Evolutionary conservation across 495 filamentous ascomycete species (phyloP).

Genomic region (Elasticomyces elasticus): DNA sequence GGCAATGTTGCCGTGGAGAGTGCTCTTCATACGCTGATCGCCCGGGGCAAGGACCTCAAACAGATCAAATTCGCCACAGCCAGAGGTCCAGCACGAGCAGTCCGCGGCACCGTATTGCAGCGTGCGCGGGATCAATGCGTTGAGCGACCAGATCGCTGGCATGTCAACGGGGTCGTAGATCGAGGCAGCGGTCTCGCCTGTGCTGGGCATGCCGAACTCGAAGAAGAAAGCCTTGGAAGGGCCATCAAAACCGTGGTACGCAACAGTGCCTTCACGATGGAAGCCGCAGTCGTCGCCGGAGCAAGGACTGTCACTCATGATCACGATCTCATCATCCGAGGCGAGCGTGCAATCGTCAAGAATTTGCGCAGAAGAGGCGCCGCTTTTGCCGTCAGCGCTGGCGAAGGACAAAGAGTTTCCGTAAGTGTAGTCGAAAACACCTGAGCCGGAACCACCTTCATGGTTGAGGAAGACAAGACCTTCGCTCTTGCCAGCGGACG

Average conservation of each 20-base stretch:
- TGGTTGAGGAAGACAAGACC: constrained; percentile 60
- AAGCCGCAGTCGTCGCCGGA: constrained; percentile 25
- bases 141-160: constrained; percentile 61
- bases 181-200: constrained; percentile 29
- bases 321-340: constrained; percentile 51
- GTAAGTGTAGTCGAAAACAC: constrained; percentile 47
- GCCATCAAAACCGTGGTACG: constrained; percentile 49
- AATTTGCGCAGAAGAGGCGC: constrained; percentile 40
- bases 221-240: constrained; percentile 54
- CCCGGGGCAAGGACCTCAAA: constrained; percentile 53
- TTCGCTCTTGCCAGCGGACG: constrained; percentile 36
- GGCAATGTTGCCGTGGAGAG: constrained; percentile 47
- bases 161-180: constrained; percentile 40
- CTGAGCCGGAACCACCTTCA: constrained; percentile 49
- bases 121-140: constrained; percentile 56
- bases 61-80: constrained; percentile 65
- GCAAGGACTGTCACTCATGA: constrained; percentile 51
- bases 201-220: constrained; percentile 60
- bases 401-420: constrained; percentile 56
- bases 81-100: constrained; percentile 59
- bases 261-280: constrained; percentile 16
- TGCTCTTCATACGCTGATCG: constrained; percentile 43
- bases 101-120: constrained; percentile 48
- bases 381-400: constrained; percentile 40
- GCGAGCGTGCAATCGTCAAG: constrained; percentile 41